Evolutionary conservation across 805 yeast genomes (phyloP).

Genomic region (Ogataea glucozyma): DNA sequence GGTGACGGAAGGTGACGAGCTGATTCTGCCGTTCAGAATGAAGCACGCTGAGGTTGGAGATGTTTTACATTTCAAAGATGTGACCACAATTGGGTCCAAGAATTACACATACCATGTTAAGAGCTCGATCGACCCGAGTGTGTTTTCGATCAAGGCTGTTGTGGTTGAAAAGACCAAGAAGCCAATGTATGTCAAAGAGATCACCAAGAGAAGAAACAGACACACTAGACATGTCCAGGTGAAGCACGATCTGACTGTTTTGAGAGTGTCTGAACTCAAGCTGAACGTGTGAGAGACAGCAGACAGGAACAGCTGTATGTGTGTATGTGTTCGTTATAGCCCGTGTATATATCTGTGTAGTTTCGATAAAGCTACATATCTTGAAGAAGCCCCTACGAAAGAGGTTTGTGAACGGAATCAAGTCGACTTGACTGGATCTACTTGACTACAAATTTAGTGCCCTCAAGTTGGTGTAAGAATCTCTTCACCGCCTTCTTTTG

Average conservation of each 20-base stretch:
- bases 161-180: constrained; percentile 85
- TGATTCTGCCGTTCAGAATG: constrained; percentile 76
- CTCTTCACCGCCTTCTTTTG: no score
- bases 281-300: constrained; percentile 41
- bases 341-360: constrained; percentile 6
- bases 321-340: background rate
- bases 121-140: constrained; percentile 50
- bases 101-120: constrained; percentile 65
- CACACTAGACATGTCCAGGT: constrained; percentile 64
- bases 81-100: constrained; percentile 81
- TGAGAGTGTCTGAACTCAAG: constrained; percentile 72
- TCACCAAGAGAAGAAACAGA: constrained; percentile 79
- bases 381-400: no score
- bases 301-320: no score
- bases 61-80: constrained; percentile 67
- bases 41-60: constrained; percentile 84
- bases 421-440: no score
- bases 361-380: background rate
- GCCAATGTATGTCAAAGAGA: constrained; percentile 69
- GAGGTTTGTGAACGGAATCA: no score
- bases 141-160: constrained; percentile 68
- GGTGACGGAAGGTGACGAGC: constrained; percentile 87
- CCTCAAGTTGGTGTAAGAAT: no score
- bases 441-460: no score
- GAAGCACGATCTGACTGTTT: constrained; percentile 73